Evolutionary conservation across 2,329 filamentous ascomycete genomes (phyloP), one percentile per base, ranked within the genome.

Genomic region (Fusarium begoniae): DNA sequence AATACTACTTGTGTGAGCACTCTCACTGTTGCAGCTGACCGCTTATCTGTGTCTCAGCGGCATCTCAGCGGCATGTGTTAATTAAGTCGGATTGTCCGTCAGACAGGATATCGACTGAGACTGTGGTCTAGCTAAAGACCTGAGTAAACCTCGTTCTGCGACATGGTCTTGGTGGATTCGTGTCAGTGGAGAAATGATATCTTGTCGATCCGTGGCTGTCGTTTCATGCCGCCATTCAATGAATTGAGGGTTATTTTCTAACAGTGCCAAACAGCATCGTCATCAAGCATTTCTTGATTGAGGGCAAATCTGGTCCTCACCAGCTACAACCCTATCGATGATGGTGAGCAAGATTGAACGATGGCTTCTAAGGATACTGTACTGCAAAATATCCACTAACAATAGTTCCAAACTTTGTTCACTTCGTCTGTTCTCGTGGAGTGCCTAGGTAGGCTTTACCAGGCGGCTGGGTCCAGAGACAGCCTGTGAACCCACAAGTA

Each of bases 391-490:
- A 43, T 48, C 40, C 41, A 40, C 57, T 54, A 35, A 35, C n/a
- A 17, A 51, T 35, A 64, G 66, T 35, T 45, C 18, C 41, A 57
- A 66, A 66, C 30, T 48, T 18, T 65, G 54, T 58, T 35, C 48
- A 24, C 44, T 47, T 14, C 58, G 51, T 32, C 63, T 43, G 40
- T 32, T 54, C 35, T 41, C 30, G 32, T 38, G 26, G 53, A 41
- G 45, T 59, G 18, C 41, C 44, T 58, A 45, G 53, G 59, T 58
- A 45, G 53, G 59, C 32, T 65, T 70, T 70, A 70, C 63, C 67
- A 63, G 57, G 44, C 45, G 60, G 60, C 44, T 73, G 71, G 71
- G 60, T 60, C 50, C 38, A 61, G 28, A 69, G 65, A 59, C 63
- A 64, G 37, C 26, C 28, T 43, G n/a, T 35, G 37, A 47, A 22